Evolutionary conservation across 2,329 filamentous ascomycete species (phyloP).

Genomic region (Aspergillus hortae): DNA sequence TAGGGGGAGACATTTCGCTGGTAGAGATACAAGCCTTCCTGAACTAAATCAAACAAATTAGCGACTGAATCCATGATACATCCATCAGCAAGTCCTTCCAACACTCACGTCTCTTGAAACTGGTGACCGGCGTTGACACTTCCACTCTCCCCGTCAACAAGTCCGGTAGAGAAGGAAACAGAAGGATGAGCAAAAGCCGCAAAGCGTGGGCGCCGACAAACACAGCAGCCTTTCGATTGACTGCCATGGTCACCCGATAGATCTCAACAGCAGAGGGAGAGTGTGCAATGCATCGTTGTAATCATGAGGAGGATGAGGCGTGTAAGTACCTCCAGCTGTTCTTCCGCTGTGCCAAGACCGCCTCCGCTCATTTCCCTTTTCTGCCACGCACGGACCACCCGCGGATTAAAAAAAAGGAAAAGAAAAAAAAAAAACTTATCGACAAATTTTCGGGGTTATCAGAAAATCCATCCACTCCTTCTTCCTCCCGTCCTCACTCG

Average conservation of each 20-base stretch:
- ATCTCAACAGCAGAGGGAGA: background rate
- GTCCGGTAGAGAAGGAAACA: slow-evolving; percentile 79
- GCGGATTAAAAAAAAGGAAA: slow-evolving; percentile 16
- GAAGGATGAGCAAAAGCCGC: slow-evolving; percentile 72
- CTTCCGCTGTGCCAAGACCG: slow-evolving; percentile 19
- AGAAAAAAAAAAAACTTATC: slow-evolving; percentile 31
- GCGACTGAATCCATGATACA: background rate
- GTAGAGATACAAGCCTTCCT: slow-evolving; percentile 95
- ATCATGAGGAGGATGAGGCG: background rate
- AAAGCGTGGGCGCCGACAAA: slow-evolving; percentile 74
- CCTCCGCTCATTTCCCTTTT: slow-evolving; percentile 19
- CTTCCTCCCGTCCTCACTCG: slow-evolving; percentile 18
- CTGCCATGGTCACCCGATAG: slow-evolving; percentile 39
- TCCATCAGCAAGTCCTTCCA: background rate
- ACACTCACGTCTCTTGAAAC: slow-evolving; percentile 90
- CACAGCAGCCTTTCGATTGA: slow-evolving; percentile 59
- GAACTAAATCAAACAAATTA: slow-evolving; percentile 55
- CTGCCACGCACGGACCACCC: slow-evolving; percentile 31
- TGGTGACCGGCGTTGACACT: slow-evolving; percentile 93
- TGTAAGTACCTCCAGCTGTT: slow-evolving; percentile 14
- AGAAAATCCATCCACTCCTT: slow-evolving; percentile 12
- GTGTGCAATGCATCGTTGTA: slow-evolving; percentile 7
- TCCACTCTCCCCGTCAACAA: slow-evolving; percentile 88
- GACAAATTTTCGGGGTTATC: slow-evolving; percentile 36
- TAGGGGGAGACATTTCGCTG: slow-evolving; percentile 95